Evolutionary conservation across 768 basidiomycete species (phyloP).

Genomic region (Psilocybe cubensis): DNA sequence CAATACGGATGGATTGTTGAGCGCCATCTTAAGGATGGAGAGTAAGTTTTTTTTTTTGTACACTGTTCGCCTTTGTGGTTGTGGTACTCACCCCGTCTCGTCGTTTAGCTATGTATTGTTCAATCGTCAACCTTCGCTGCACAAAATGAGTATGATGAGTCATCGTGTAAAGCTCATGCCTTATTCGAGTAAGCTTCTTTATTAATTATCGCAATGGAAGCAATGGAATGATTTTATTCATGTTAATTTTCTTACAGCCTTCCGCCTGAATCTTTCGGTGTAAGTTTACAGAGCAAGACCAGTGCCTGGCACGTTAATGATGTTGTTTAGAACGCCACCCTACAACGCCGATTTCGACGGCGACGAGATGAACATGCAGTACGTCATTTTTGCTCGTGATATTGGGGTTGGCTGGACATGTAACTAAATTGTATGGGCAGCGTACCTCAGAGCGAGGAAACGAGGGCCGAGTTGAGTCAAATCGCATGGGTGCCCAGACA

Average conservation of each 20-base stretch:
- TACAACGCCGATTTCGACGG: slow-evolving; percentile 99
- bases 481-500: slow-evolving; percentile 99
- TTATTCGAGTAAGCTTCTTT: slow-evolving; percentile 81
- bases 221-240: slow-evolving; percentile 5
- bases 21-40: slow-evolving; percentile 96
- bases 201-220: not conserved
- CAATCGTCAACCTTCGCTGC: slow-evolving; percentile 97
- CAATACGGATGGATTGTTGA: slow-evolving; percentile 99
- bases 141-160: slow-evolving; percentile 99
- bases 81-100: slow-evolving; percentile 1
- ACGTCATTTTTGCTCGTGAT: slow-evolving; percentile 39
- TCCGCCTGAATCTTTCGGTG: slow-evolving; percentile 98
- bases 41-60: slow-evolving; percentile 59
- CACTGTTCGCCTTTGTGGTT: slow-evolving; percentile 4
- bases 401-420: not conserved
- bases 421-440: slow-evolving; percentile 41
- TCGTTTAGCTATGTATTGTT: slow-evolving; percentile 87
- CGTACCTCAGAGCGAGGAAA: slow-evolving; percentile 98
- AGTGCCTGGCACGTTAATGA: slow-evolving; percentile 30
- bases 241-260: slow-evolving; percentile 56
- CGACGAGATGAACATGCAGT: slow-evolving; percentile 99
- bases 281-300: slow-evolving; percentile 47
- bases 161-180: slow-evolving; percentile 97
- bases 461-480: slow-evolving; percentile 95
- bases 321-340: slow-evolving; percentile 74